Evolutionary conservation across 2,329 filamentous ascomycete species (phyloP), one percentile per base, ranked within the genome.

Genomic region (Paracorniculantispora psalliotae): DNA sequence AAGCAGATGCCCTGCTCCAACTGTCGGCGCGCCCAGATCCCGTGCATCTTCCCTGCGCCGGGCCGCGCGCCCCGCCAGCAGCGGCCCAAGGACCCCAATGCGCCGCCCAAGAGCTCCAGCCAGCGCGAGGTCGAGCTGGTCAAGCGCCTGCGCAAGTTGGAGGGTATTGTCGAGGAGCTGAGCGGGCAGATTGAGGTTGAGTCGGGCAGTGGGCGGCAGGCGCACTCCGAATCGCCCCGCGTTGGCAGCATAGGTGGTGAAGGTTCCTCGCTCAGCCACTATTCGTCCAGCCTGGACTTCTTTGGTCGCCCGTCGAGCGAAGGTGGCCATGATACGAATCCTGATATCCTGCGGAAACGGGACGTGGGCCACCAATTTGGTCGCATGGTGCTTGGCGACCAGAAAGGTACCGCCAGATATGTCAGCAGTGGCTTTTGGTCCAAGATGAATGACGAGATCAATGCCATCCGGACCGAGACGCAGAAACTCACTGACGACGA

Each of bases 381-480:
- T 2, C 78, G 88, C 33, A 72, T 92, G 55, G 86, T 92, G 0
- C 74, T 91, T 37, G 87, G 88, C 62, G 87, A 91, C 60, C 79
- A 80, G 58, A 86, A 86, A 41, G 84, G 83, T 61, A 87, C 83
- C 51, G 86, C 84, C 58, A 78, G 87, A 68, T 92, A 92, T 68
- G 84, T 92, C 64, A 90, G 87, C 73, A 90, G 85, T 69, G 87
- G 83, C 7, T 90, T 92, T 67, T 91, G 88, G 88, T 84, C 87
- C 21, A 89, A 83, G 62, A 78, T 92, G 54, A 89, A 86, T 61
- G 89, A 91, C 56, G 88, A 92, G 58, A 75, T 75, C 51, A 70
- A 74, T 57, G 68, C 71, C 4, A 73, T 84, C 39, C 78, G 80
- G 7, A 73, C 76, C 55, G 80, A 82, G 55, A 81, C 80, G 1